Evolutionary conservation across 371 early-diverging fungal genomes (phyloP), one percentile per base, ranked within the genome.

Genomic region (Vairimorpha ceranae): DNA sequence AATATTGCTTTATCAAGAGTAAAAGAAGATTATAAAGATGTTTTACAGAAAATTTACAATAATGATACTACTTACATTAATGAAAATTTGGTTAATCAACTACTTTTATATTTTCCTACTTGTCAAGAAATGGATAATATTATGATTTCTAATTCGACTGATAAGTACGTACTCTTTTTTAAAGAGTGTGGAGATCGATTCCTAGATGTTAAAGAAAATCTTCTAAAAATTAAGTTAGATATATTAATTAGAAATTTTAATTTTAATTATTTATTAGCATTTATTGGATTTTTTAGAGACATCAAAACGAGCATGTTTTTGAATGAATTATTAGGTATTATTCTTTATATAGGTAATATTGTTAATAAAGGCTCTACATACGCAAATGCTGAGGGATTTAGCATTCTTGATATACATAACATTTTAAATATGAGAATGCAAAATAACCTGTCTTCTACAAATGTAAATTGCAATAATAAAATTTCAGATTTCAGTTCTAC

Each of bases 81-180:
- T 70, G 80, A 80, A 19, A 77, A 73, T 68, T 46, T 80, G 19
- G 65, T 80, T 36, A 76, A 74, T n/a, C 80, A 80, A 38, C 67
- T 80, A 41, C 35, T 76, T 54, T 56, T 66, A 21, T 74, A 80
- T 51, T 67, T 80, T 27, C 74, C 77, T 17, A 77, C 74, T 14
- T 33, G 68, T 32, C 70, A 80, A 15, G 80, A 80, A 33, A 1
- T 27, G 73, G 2, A 27, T 63, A 61, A n/a, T 27, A 45, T 27
- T 30, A 0, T 30, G 29, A 2, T 0, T 41, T 32, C 30, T 38
- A 15, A 29, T 73, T 30, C 45, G 51, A 17, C 30, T 68, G n/a
- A 79, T 61, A 63, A 79, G 77, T 21, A 54, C 35, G 38, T 48
- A 12, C n/a, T 48, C 6, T 77, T 80, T 59, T 77, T 74, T 69